Conservation (phyloP, 495 filamentous ascomycete species). For the Xylaria intraflava region DNA sequence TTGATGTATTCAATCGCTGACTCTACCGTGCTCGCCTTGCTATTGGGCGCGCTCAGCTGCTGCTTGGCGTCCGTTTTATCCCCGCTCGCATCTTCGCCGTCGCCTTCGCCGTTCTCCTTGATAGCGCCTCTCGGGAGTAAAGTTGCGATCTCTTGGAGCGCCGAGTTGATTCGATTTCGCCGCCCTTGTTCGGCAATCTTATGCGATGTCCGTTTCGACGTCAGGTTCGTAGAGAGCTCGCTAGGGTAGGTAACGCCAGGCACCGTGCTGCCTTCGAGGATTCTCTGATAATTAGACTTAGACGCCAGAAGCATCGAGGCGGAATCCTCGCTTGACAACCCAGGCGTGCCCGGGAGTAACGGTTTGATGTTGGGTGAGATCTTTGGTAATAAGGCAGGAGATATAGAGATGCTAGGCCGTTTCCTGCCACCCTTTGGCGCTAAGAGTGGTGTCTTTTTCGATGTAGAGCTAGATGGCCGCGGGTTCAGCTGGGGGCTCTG, state of each 20-base stretch:
- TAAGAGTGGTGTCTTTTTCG: conserved; percentile 41
- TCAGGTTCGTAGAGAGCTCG: conserved; percentile 83
- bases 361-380: conserved; percentile 95
- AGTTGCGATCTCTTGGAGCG: conserved; percentile 82
- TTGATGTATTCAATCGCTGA: conserved; percentile 94
- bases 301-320: conserved; percentile 82
- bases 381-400: conserved; percentile 78
- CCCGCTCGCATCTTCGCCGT: conserved; percentile 38
- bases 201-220: conserved; percentile 93
- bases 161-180: conserved; percentile 89
- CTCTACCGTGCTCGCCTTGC: conserved; percentile 95
- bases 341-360: conserved; percentile 60
- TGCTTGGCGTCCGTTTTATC: conserved; percentile 36
- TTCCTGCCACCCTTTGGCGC: conserved; percentile 53
- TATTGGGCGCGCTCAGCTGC: conserved; percentile 53
- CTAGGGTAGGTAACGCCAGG: conserved; percentile 88
- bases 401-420: conserved; percentile 69
- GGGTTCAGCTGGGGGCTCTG: conserved; percentile 49
- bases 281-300: conserved; percentile 97
- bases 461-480: conserved; percentile 24
- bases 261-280: conserved; percentile 84
- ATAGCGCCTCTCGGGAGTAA: conserved; percentile 58
- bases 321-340: conserved; percentile 50
- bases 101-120: conserved; percentile 25
- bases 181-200: conserved; percentile 97